phyloP scores from a whole-genome alignment of 2,329 filamentous ascomycete genomes.

The Botrytis pseudocinerea region DNA sequence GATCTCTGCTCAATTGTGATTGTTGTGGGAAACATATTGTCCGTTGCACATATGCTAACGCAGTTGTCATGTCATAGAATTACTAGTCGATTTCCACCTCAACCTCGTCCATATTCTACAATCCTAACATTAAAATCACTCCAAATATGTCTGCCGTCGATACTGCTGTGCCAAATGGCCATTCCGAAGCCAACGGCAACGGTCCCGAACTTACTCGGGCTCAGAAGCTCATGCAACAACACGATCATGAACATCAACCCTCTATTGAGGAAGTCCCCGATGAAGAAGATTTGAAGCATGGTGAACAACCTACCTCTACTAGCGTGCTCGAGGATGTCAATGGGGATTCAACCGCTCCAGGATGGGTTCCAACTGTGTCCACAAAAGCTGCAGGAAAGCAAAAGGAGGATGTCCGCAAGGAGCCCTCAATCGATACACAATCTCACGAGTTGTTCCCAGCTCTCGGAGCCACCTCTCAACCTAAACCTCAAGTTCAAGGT shows the following conservation, averaged over 20 bases:
- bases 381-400: slow-evolving; percentile 70
- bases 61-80: slow-evolving; percentile 9
- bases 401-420: slow-evolving; percentile 52
- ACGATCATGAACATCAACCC: slow-evolving; percentile 56
- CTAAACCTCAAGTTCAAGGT: slow-evolving; percentile 62
- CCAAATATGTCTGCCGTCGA: slow-evolving; percentile 36
- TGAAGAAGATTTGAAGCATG: slow-evolving; percentile 71
- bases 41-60: background rate
- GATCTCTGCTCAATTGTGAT: background rate
- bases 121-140: background rate
- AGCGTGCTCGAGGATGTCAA: slow-evolving; percentile 42
- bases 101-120: slow-evolving; percentile 19
- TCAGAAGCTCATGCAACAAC: slow-evolving; percentile 65
- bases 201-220: slow-evolving; percentile 33
- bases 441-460: slow-evolving; percentile 95
- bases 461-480: slow-evolving; percentile 67
- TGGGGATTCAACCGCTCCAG: slow-evolving; percentile 48
- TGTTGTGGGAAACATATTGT: background rate
- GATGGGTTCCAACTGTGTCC: slow-evolving; percentile 53
- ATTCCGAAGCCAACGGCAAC: slow-evolving; percentile 30
- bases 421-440: slow-evolving; percentile 67
- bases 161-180: slow-evolving; percentile 29
- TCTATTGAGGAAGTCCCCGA: slow-evolving; percentile 81
- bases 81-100: slow-evolving; percentile 12
- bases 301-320: slow-evolving; percentile 50